Percentiles rank a stretch among this genome's conserved stretches.
Conservation (phyloP, 129 eudicot species). For the Centella asiatica region DNA sequence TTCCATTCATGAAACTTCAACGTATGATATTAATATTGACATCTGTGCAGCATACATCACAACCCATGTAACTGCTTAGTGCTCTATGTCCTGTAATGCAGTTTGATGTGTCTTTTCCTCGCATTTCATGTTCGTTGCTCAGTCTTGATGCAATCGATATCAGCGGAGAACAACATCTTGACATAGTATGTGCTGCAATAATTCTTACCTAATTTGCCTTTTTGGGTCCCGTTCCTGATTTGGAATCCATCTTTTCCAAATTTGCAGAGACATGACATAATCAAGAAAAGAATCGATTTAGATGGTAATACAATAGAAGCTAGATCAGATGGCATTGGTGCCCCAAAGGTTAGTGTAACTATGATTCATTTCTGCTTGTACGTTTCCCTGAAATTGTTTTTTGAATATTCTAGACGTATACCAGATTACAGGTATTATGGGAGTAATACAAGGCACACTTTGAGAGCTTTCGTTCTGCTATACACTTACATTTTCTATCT, state of each 20-base stretch:
- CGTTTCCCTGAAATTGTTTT: background rate
- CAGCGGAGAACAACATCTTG: constrained; percentile 97
- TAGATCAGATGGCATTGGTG: constrained; percentile 84
- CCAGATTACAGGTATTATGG: no score
- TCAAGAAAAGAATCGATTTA: constrained; percentile 78
- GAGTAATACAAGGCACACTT: no score
- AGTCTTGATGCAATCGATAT: constrained; percentile 96
- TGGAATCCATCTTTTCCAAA: background rate
- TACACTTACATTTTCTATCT: constrained; percentile 10
- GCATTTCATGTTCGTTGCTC: constrained; percentile 82
- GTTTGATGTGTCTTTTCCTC: constrained; percentile 96
- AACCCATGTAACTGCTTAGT: background rate
- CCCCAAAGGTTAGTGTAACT: constrained; percentile 75
- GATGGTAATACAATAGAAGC: constrained; percentile 68
- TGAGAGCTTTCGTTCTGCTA: background rate
- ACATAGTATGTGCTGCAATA: constrained; percentile 93
- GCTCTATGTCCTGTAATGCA: constrained; percentile 28
- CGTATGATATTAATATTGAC: background rate
- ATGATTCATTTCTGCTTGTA: constrained; percentile 8
- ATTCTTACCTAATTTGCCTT: background rate
- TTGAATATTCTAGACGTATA: no score
- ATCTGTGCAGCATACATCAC: background rate
- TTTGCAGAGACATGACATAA: constrained; percentile 87
- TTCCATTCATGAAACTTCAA: no score
- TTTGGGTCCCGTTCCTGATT: constrained; percentile 5